These are phyloP conservation scores for Verticillium tricorpus DNA, from an alignment of 2,329 filamentous ascomycete species.

Conservation along the genomic window DNA sequence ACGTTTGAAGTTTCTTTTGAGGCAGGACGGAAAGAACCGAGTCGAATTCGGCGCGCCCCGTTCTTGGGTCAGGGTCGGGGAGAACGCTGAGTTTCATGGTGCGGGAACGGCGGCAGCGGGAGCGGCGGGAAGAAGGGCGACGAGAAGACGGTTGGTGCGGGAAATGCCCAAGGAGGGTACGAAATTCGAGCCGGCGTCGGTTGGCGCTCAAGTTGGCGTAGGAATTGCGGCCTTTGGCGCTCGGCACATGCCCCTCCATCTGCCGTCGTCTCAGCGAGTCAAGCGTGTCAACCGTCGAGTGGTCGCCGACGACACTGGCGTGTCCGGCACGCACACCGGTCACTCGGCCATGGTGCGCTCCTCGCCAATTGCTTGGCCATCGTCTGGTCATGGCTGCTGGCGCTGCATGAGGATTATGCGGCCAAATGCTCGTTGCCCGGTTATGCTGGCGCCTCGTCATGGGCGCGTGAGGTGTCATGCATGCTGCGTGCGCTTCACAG, in stretches of 20 bases:
- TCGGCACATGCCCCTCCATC: neutral
- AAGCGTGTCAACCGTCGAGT: neutral
- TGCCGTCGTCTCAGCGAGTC: neutral
- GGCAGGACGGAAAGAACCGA: neutral
- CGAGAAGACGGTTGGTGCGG: neutral
- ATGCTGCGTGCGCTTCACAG: neutral
- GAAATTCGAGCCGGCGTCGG: neutral
- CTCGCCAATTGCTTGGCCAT: slow-evolving; percentile 9
- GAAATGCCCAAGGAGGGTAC: neutral
- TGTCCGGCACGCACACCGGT: neutral
- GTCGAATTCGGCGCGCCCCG: neutral
- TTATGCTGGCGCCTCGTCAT: neutral
- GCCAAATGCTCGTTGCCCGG: neutral
- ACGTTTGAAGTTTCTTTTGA: neutral
- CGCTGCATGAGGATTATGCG: slow-evolving; percentile 12
- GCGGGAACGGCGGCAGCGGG: neutral
- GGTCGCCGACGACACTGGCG: neutral
- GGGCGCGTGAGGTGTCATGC: neutral
- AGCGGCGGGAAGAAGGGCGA: neutral
- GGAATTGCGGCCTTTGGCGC: neutral
- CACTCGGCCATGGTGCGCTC: neutral
- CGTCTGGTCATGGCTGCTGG: slow-evolving; percentile 7
- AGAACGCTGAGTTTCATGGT: neutral
- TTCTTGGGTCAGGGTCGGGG: neutral
- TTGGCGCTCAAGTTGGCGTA: neutral